These are phyloP conservation scores for Bodo saltans DNA, from an alignment of 78 protist genomes.

Conservation along the genomic window DNA sequence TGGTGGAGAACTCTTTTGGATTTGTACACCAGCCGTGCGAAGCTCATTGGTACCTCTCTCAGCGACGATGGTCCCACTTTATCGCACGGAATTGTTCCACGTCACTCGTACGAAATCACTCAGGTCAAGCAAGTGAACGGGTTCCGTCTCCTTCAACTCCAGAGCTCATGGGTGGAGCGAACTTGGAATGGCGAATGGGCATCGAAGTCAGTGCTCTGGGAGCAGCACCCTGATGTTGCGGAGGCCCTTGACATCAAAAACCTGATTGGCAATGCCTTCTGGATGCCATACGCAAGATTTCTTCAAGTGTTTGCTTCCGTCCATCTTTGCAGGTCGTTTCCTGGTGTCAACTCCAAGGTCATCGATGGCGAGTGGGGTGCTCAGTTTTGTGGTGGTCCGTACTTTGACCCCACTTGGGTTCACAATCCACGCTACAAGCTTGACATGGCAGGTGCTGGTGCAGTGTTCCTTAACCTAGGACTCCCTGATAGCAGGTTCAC, in stretches of 20 bases:
- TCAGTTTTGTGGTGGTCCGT: neutral
- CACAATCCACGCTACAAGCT: neutral
- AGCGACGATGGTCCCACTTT: neutral
- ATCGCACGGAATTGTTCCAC: neutral
- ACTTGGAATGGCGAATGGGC: conserved; percentile 6
- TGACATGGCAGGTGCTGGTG: neutral
- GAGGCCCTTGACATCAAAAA: neutral
- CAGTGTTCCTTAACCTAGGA: neutral
- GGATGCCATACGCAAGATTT: conserved; percentile 12
- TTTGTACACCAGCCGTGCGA: neutral
- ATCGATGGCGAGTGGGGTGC: conserved; percentile 3
- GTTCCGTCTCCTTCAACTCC: neutral
- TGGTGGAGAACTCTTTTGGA: conserved; percentile 10
- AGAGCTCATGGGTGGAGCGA: neutral
- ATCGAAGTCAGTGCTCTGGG: conserved; percentile 1
- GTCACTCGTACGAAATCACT: neutral
- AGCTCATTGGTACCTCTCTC: neutral
- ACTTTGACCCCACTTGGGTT: neutral
- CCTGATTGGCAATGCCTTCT: neutral
- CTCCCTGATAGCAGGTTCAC: conserved; percentile 6
- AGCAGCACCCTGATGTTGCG: conserved; percentile 10
- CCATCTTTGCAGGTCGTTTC: neutral
- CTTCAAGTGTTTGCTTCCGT: neutral
- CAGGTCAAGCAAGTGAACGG: neutral
- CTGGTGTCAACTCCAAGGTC: neutral